Percentiles rank a stretch among this genome's conserved stretches.
phyloP scores from a whole-genome alignment of 164 flowering plant species.

The Euptelea pleiosperma region DNA sequence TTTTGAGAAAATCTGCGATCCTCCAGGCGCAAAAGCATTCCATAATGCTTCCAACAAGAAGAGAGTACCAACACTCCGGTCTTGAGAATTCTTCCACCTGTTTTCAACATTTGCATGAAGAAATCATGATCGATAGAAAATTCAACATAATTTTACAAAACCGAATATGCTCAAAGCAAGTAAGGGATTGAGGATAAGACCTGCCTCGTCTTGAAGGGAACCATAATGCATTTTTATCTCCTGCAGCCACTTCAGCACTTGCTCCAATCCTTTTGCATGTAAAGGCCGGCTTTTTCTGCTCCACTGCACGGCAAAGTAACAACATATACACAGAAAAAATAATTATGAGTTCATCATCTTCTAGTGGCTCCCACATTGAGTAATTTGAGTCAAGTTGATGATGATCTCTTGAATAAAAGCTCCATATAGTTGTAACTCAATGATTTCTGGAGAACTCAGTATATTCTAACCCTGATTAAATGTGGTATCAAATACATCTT shows the following conservation, averaged over 20 bases:
- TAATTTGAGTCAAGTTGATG: too few species aligned
- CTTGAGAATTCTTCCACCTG: slow-evolving; percentile 37
- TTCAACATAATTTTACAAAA: slow-evolving; percentile 4
- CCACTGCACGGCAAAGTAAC: slow-evolving; percentile 51
- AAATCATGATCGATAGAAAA: slow-evolving; percentile 5
- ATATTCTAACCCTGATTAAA: too few species aligned
- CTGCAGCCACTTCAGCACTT: slow-evolving; percentile 67
- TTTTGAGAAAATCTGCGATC: slow-evolving; percentile 42
- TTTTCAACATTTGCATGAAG: slow-evolving; percentile 16
- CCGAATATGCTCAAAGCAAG: slow-evolving; percentile 8
- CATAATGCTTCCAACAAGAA: slow-evolving; percentile 87
- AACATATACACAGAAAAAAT: not conserved
- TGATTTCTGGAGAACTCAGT: too few species aligned
- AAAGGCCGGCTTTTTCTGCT: slow-evolving; percentile 70
- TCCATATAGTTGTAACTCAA: too few species aligned
- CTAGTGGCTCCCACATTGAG: too few species aligned
- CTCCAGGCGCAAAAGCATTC: slow-evolving; percentile 59
- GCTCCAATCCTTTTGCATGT: slow-evolving; percentile 68
- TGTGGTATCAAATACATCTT: too few species aligned
- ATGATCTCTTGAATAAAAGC: too few species aligned
- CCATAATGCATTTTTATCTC: slow-evolving; percentile 38
- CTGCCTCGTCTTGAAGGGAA: slow-evolving; percentile 49
- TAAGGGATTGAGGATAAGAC: slow-evolving; percentile 28
- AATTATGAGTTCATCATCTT: not conserved
- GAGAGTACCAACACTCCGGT: slow-evolving; percentile 51